Base-by-base conservation (phyloP, 768 basidiomycete genomes). In the Russula virescens region DNA sequence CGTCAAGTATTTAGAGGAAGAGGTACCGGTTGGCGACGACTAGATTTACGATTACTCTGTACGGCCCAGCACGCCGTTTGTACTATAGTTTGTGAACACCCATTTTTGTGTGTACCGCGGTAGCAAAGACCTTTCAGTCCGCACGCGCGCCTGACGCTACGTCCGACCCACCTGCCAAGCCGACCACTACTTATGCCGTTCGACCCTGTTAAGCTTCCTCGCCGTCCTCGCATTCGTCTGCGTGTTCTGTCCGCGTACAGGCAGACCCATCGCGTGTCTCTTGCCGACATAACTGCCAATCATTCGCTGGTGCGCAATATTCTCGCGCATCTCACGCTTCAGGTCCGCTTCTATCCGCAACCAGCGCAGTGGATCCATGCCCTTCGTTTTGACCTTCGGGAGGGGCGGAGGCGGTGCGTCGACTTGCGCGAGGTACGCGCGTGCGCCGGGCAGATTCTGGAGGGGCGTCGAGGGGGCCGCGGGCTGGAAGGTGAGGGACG, bases 201-300 rank as follows among this genome's bases (percentile, higher is more conserved):
- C 87, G 67, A 95, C 75, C 71, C 84, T 82, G 79, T 98, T 98
- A 75, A 98, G 85, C 75, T 87, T 94, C 75, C 77, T 88, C 38
- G 96, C 96, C 49, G 93, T 96, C 75, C 80, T 84, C 57, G 92
- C 94, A 71, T 98, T 98, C 58, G 82, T 87, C 74, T 86, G 87
- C 5, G 95, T 98, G 59, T 88, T 88, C 76, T 98, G 96, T 60
- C 96, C 96, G 73, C 96, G 83, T 63, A 98, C 96, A 3, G 96
- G 96, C 49, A 96, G 75, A 62, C 87, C 84, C 87, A 94, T 92
- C 9, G 93, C 93, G 73, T 98, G 96, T 74, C 94, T 79, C 78
- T 85, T 85, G 54, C 97, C 97, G 55, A 92, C 85, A 74, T 96
- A 95, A 68, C 89, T 93, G 52, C 96, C 96, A 74, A 98, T 94